Conservation (phyloP, 2,329 filamentous ascomycete species). For the Teratosphaeria destructans region DNA sequence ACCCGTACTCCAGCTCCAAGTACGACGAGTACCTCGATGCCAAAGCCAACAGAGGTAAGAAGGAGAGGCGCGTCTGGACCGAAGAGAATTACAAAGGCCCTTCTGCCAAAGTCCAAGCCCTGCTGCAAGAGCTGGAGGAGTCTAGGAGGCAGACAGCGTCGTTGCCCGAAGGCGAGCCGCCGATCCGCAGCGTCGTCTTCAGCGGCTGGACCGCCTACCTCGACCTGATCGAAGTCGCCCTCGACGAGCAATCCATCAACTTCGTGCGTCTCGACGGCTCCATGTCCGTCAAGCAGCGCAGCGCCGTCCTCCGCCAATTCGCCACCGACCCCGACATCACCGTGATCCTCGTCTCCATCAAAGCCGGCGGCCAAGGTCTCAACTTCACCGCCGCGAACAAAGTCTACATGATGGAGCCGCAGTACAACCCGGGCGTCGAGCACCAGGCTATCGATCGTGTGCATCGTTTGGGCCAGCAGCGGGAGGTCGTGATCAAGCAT, state of each 20-base stretch:
- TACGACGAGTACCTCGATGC: constrained; percentile 38
- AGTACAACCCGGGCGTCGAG: constrained; percentile 92
- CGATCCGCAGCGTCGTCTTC: constrained; percentile 78
- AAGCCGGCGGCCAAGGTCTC: constrained; percentile 80
- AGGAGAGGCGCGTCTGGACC: constrained; percentile 39
- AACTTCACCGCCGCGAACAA: constrained; percentile 79
- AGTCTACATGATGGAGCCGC: constrained; percentile 96
- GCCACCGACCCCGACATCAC: constrained; percentile 59
- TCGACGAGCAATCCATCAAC: constrained; percentile 55
- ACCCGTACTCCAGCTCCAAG: constrained; percentile 54
- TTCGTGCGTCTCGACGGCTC: constrained; percentile 82
- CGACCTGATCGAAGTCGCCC: constrained; percentile 77
- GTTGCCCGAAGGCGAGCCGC: constrained; percentile 51
- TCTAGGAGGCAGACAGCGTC: constrained; percentile 53
- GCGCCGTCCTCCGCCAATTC: constrained; percentile 66
- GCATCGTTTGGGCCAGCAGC: constrained; percentile 78
- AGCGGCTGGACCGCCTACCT: constrained; percentile 94
- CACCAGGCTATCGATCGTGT: constrained; percentile 91
- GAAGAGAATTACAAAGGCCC: constrained; percentile 67
- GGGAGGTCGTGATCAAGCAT: constrained; percentile 75
- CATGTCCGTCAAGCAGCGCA: constrained; percentile 67
- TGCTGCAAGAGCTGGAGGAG: constrained; percentile 62
- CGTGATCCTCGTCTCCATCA: constrained; percentile 85
- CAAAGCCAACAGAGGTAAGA: constrained; percentile 46
- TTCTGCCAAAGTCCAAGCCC: constrained; percentile 80